Base-by-base conservation (phyloP, 2,329 filamentous ascomycete genomes). In the Aspergillus sp. region DNA sequence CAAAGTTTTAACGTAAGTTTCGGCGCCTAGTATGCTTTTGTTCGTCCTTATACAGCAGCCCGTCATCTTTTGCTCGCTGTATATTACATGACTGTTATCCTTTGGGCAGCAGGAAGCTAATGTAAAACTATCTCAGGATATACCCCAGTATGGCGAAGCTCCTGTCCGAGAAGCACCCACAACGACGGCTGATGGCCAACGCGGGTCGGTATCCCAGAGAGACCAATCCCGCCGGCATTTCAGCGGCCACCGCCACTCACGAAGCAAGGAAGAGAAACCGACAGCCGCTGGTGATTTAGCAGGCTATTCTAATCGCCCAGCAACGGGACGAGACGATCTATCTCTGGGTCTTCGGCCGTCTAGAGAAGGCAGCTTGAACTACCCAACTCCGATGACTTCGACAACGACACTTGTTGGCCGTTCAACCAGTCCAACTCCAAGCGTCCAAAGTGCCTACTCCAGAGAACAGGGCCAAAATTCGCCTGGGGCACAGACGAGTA, bases 361-460 rank as follows among this genome's bases (percentile, higher is more conserved):
- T 71, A 87, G 84, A 72, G 87, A 88, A 62, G 70, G 65, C 25
- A 67, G 69, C 43, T 58, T 73, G 15, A 68, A 68, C 43, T 77
- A 78, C 12, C 79, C 77, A 2, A 82, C 82, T 15, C 80, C 82
- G 12, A 80, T 84, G 70, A 80, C 77, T 50, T 84, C 83, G 30
- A 76, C 78, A 13, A 78, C 78, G 6, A 80, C 75, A 21, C 75
- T 85, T 38, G 76, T 82, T 73, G 84, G 79, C 66, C 88, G 92
- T 65, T 88, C 91, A 12, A 86, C 90, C 62, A 96, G 93, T 75
- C 92, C 93, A 25, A 91, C 91, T 0, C 90, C 92, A 7, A 95
- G 91, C 74, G 81, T 85, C 45, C 85, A 85, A 67, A 91, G 89
- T 70, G 83, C 80, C 21, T 79, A 80, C 76, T 85, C 76, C 72